Base-by-base conservation (phyloP, 352 stramenopile species). In the Globisporangium viniferum region DNA sequence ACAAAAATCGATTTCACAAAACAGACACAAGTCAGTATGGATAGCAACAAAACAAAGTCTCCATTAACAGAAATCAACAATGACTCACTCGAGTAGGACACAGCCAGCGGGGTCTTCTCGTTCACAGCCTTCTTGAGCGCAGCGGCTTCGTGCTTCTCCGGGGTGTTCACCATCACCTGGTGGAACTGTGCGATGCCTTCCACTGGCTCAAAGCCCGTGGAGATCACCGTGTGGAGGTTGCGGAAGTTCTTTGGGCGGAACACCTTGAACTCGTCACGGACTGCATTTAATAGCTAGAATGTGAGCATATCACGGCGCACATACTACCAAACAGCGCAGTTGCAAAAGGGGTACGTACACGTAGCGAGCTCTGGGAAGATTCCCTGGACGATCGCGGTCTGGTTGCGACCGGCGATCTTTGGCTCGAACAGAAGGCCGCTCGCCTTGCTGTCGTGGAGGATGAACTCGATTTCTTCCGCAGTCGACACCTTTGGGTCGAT, bases 171-270 rank as follows among this genome's bases (percentile, higher is more conserved):
- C 69, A 92, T 85, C 71, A 94, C 91, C 64, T 91, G 78, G 63
- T 78, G 81, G 64, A 94, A 91, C 54, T 89, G 87, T 58, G 93
- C 72, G 57, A 94, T 86, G 51, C 86, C 84, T 64, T 94, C 82
- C 41, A 86, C 77, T 14, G 70, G 80, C 27, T 94, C 82, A 58
- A 86, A 82, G 68, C 84, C 83, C 24, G 89, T 96, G 27, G 88
- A 92, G 77, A 94, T 94, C 66, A 96, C 74, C 59, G 73, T 91
- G 80, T 96, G 88, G 64, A 96, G 65, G 71, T 88, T 73, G 71
- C 85, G 87, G 70, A 93, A 95, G 24, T 84, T 76, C 69, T 91
- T 91, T 46, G 86, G 86, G 56, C 87, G 87, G 77, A 95, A 93
- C 29, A 92, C 80, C 46, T 82, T 69, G 62, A 81, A 70, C 29